Evolutionary conservation across 768 basidiomycete species (phyloP), one percentile per base, ranked within the genome.

Genomic region (Epithele typhae): DNA sequence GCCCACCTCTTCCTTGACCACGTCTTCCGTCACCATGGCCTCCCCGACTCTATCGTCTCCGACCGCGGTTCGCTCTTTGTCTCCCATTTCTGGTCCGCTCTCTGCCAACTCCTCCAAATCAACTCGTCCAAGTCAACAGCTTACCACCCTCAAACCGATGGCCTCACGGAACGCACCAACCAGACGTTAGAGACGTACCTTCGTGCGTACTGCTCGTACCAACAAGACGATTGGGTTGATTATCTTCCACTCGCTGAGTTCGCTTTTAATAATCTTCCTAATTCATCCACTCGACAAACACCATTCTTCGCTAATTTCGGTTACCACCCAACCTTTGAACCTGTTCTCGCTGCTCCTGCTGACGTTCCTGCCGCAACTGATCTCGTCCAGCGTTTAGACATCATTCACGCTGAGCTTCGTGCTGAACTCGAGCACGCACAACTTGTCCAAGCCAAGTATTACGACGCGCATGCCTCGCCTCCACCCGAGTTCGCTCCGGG

Each of bases 141-240:
- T 0, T 75, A 68, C 49, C 75, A 76, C 41, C 72, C 71, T 0
- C 63, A 75, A 52, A 66, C 68, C 2, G 67, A 74, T 43, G 59
- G 66, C 46, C 61, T 57, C 17, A 69, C 67, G 0, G 69, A 71
- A 54, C 51, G 62, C n/a, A 57, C 55, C 17, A 73, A 71, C 42
- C 63, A 70, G 50, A 63, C 57, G 6, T 54, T 73, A 12, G 67
- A 72, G 39, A 51, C 57, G 0, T 71, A 70, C 45, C 59, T 76
- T 4, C 59, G 60, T 11, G 49, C 59, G n/a, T 71, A 65, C 40
- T 56, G 46, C 41, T 63, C 57, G 1, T 68, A 69, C 27, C 64
- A 70, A 18, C 73, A 74, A 43, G 67, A 73, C 41, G 58, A 73
- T 40, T 73, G 70, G 71, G 61, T 61, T 1, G 63, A 68, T n/a